These are phyloP conservation scores for Trametes cubensis DNA, from an alignment of 768 basidiomycete species.

Conservation along the genomic window DNA sequence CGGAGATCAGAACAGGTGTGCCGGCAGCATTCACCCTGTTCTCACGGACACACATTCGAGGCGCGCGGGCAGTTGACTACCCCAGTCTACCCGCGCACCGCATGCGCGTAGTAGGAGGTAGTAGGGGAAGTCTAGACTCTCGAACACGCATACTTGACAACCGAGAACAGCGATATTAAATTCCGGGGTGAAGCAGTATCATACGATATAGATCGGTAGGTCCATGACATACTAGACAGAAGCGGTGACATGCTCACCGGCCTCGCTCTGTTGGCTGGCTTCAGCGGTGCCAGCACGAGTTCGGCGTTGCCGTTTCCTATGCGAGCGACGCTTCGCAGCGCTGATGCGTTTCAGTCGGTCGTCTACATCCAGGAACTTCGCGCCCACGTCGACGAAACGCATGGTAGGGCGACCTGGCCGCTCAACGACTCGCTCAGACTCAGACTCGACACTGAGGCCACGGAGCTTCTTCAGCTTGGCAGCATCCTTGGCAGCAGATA, in stretches of 20 bases:
- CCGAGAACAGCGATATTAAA: too few species aligned
- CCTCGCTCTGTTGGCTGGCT: neutral
- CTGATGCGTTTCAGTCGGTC: constrained; percentile 54
- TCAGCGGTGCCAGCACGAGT: neutral
- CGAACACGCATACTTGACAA: too few species aligned
- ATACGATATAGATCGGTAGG: constrained; percentile 1
- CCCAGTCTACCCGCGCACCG: too few species aligned
- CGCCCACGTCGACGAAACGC: constrained; percentile 75
- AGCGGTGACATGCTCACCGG: neutral
- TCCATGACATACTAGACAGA: constrained; percentile 8
- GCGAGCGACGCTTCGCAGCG: constrained; percentile 44
- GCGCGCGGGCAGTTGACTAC: too few species aligned
- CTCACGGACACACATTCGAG: too few species aligned
- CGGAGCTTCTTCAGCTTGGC: constrained; percentile 46
- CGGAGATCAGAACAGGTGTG: too few species aligned
- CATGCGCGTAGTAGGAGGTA: too few species aligned
- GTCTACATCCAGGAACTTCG: constrained; percentile 63
- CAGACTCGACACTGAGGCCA: constrained; percentile 8
- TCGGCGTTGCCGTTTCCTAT: constrained; percentile 14
- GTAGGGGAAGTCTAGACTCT: too few species aligned
- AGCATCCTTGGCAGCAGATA: constrained; percentile 37
- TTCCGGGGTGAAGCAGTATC: neutral
- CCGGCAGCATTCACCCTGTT: too few species aligned
- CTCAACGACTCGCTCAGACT: constrained; percentile 20
- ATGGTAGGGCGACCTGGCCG: constrained; percentile 55